Evolutionary conservation across 2,329 filamentous ascomycete species (phyloP).

Genomic region (Boeremia lycopersici): DNA sequence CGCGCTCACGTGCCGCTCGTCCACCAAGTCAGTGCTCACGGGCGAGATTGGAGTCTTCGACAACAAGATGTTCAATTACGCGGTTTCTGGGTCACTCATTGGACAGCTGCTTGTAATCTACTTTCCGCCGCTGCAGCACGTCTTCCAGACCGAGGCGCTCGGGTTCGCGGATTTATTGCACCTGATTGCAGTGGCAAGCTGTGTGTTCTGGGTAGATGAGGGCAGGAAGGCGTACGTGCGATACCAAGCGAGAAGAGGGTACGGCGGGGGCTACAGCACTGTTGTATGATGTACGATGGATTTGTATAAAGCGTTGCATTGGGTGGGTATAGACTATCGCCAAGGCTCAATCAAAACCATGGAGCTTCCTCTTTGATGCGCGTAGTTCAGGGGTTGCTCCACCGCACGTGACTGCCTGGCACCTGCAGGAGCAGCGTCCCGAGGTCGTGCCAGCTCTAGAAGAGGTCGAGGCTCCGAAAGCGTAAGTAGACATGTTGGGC

Average conservation of each 20-base stretch:
- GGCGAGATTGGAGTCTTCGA: conserved; percentile 83
- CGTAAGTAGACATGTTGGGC: conserved; percentile 8
- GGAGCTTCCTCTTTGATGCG: not conserved
- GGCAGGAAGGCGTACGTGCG: conserved; percentile 71
- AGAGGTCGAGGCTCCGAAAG: conserved; percentile 9
- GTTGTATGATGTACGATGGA: conserved; percentile 39
- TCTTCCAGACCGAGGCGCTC: conserved; percentile 94
- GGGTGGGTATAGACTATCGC: conserved; percentile 6
- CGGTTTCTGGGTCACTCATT: conserved; percentile 80
- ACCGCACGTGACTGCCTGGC: not conserved
- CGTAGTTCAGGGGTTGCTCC: conserved; percentile 5
- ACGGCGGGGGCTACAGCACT: conserved; percentile 46
- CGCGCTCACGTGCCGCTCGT: conserved; percentile 88
- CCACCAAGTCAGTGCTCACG: conserved; percentile 84
- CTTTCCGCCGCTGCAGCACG: conserved; percentile 87
- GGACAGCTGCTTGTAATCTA: conserved; percentile 94
- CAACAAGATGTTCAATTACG: conserved; percentile 96
- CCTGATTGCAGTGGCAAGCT: conserved; percentile 78
- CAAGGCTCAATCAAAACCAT: not conserved
- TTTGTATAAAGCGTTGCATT: conserved; percentile 8
- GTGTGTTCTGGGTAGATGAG: conserved; percentile 96
- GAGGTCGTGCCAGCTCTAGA: not conserved
- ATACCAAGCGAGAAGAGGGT: conserved; percentile 48
- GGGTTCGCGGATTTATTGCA: conserved; percentile 73
- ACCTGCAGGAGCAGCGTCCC: conserved; percentile 6